Percentiles rank a stretch among this genome's conserved stretches.
Conservation (phyloP, 805 yeast species). For the Saccharomycopsis sp. region DNA sequence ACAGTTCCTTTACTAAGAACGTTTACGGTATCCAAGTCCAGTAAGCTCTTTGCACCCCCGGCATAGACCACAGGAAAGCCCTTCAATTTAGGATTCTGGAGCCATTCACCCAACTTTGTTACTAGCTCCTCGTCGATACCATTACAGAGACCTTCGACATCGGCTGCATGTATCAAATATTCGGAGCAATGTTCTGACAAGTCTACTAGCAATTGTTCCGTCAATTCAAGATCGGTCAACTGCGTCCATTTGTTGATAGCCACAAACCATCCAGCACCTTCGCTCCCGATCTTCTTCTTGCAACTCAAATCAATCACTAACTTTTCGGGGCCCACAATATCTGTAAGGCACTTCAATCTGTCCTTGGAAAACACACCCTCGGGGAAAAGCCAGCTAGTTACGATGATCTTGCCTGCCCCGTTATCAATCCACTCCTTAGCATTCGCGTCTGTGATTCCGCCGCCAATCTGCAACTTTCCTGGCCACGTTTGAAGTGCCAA, state of each 20-base stretch:
- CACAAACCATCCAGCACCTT: constrained; percentile 66
- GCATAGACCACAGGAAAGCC: constrained; percentile 83
- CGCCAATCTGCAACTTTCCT: constrained; percentile 73
- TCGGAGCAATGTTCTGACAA: constrained; percentile 71
- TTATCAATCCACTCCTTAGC: constrained; percentile 70
- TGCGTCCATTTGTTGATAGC: constrained; percentile 98
- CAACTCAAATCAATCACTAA: constrained; percentile 91
- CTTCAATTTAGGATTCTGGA: constrained; percentile 27
- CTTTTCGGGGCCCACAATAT: constrained; percentile 50
- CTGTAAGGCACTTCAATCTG: constrained; percentile 45
- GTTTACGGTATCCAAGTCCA: constrained; percentile 63
- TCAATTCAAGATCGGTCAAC: constrained; percentile 58
- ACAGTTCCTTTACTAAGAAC: constrained; percentile 71
- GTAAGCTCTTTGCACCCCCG: constrained; percentile 82
- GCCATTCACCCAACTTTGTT: constrained; percentile 68
- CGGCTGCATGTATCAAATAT: constrained; percentile 94
- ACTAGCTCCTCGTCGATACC: constrained; percentile 88
- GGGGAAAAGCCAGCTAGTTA: constrained; percentile 88
- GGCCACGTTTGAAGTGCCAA: constrained; percentile 78
- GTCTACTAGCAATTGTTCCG: constrained; percentile 42
- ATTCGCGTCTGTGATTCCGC: constrained; percentile 75
- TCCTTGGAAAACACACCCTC: constrained; percentile 41
- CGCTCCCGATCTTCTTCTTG: constrained; percentile 33
- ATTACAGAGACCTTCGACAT: constrained; percentile 91
- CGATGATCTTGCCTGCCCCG: constrained; percentile 82